Evolutionary conservation across 2,329 filamentous ascomycete species (phyloP), one percentile per base, ranked within the genome.

Genomic region (Teratosphaeria nubilosa): DNA sequence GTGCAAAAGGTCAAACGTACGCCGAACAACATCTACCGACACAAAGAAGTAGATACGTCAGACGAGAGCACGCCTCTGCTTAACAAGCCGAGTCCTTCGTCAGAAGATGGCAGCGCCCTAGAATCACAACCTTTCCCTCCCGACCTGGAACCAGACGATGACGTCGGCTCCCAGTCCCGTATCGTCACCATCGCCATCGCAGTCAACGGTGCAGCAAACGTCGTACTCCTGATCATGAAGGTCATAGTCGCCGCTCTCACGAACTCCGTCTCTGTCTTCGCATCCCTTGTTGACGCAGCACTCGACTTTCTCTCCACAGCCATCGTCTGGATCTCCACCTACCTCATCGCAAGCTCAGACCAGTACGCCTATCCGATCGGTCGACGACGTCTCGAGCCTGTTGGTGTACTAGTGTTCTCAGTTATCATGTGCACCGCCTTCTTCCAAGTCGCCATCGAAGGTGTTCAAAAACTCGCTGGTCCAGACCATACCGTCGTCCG

Each of bases 181-280:
- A 83, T 95, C 54, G 90, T 96, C 54, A 87, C 85, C n/a, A 69
- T 94, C 22, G 91, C 92, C 50, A 94, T 97, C 67, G 92, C 91
- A 72, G 76, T 95, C 72, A 96, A 95, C 70, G 82, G 95, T 54
- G 74, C 82, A 24, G 91, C 90, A 59, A 96, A 96, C 69, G 78
- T 84, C 2, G 76, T 89, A 51, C 79, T 95, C 1, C 80, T 95
- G 2, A 80, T 81, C 6, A 83, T 89, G 60, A 95, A 96, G 72
- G 82, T 91, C 55, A 80, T 82, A 45, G 90, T 94, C 55, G 85
- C 91, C 48, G 69, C 90, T 34, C 82, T 90, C 55, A 90, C 91
- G 0, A 88, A 85, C 22, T 92, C 88, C 52, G 85, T 94, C 70
- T 91, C 88, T 4, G 88, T 92, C 13, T 78, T 92, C 45, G 89